Percentiles rank a stretch among this genome's conserved stretches.
These are phyloP conservation scores for Pulveroboletus sp. DNA, from an alignment of 768 basidiomycete species.

Conservation along the genomic window DNA sequence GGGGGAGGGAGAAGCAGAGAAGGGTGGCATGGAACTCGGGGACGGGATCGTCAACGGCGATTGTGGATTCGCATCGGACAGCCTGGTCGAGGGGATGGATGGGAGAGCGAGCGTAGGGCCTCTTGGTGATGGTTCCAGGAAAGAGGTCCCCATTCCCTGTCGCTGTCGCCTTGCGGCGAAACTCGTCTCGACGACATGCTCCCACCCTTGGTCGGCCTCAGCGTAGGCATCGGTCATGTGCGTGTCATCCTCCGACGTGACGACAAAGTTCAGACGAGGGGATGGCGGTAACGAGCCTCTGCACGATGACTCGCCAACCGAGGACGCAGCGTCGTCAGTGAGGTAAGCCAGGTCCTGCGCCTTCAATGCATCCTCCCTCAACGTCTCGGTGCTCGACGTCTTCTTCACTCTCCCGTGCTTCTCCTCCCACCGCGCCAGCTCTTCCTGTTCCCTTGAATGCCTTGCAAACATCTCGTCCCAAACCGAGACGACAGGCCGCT, in stretches of 20 bases:
- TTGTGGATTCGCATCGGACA: slow-evolving; percentile 17
- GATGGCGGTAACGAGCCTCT: slow-evolving; percentile 21
- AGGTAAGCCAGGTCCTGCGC: slow-evolving; percentile 11
- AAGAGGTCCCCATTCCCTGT: not conserved
- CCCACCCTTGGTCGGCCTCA: slow-evolving; percentile 8
- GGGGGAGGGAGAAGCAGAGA: slow-evolving; percentile 17
- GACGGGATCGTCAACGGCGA: slow-evolving; percentile 28
- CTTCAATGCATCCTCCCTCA: slow-evolving; percentile 22
- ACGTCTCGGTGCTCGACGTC: slow-evolving; percentile 41
- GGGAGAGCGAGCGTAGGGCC: slow-evolving; percentile 15
- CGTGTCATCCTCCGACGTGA: slow-evolving; percentile 14
- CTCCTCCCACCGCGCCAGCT: slow-evolving; percentile 50
- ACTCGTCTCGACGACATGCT: slow-evolving; percentile 13
- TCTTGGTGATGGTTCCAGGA: slow-evolving; percentile 2
- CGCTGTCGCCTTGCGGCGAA: slow-evolving; percentile 4
- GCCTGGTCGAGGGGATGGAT: slow-evolving; percentile 27
- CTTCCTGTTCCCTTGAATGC: slow-evolving; percentile 55
- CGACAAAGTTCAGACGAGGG: slow-evolving; percentile 12
- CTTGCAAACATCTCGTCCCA: slow-evolving; percentile 64
- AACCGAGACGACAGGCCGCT: slow-evolving; percentile 35
- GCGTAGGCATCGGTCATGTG: not conserved
- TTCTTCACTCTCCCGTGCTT: slow-evolving; percentile 28
- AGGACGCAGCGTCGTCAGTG: slow-evolving; percentile 17
- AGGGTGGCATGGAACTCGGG: slow-evolving; percentile 13
- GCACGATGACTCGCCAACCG: slow-evolving; percentile 12